A percentile compares a stretch with the other conserved stretches of the same genome.
Conservation (phyloP, 371 early-diverging fungal genomes). For the Chytridium lagenaria region DNA sequence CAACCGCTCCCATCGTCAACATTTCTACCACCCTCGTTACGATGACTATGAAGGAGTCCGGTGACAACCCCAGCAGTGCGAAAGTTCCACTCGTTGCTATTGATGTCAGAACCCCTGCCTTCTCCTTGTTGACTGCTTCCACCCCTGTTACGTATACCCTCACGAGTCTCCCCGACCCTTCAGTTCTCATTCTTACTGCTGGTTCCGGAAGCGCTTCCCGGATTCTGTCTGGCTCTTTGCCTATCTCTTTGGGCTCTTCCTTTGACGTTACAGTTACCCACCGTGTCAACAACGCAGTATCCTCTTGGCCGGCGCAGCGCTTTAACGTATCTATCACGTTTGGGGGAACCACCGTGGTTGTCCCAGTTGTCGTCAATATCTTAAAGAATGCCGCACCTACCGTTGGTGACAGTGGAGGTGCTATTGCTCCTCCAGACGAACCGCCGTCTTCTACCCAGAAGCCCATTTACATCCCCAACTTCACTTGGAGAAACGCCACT, state of each 20-base stretch:
- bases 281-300: neutral
- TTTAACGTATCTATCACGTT: conserved; percentile 15
- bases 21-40: neutral
- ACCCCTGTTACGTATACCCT: neutral
- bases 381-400: conserved; percentile 15
- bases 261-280: neutral
- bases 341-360: neutral
- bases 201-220: neutral
- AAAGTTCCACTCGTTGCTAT: conserved; percentile 2
- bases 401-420: conserved; percentile 17
- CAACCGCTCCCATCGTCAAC: conserved; percentile 19
- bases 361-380: conserved; percentile 10
- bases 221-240: neutral
- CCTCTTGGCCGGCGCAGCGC: conserved; percentile 1
- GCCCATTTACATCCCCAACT: neutral
- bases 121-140: neutral
- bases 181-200: neutral
- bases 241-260: neutral
- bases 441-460: neutral
- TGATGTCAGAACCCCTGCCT: neutral
- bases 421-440: neutral
- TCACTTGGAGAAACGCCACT: conserved; percentile 12
- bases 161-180: conserved; percentile 6
- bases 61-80: conserved; percentile 14
- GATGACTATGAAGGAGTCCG: conserved; percentile 22